A percentile compares a stretch with the other conserved stretches of the same genome.
These are phyloP conservation scores for Leccinum pachyderme DNA, from an alignment of 1,284 basidiomycete genomes.

Conservation along the genomic window DNA sequence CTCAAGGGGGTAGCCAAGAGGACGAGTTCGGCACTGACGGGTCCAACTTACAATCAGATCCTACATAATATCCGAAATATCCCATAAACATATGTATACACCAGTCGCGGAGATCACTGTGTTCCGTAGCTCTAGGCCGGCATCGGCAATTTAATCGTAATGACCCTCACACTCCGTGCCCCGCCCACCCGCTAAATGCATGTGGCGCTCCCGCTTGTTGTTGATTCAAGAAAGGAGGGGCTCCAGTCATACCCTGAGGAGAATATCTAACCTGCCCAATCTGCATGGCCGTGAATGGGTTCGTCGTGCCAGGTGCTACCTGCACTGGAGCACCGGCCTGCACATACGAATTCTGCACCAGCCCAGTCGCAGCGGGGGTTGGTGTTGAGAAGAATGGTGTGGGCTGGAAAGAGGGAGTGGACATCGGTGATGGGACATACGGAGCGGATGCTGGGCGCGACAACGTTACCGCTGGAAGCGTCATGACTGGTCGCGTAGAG, in stretches of 20 bases:
- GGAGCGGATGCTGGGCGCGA: slow-evolving; percentile 9
- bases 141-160: slow-evolving; percentile 9
- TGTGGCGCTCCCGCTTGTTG: slow-evolving; percentile 6
- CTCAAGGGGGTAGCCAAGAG: background rate
- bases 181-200: slow-evolving; percentile 19
- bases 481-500: slow-evolving; percentile 5
- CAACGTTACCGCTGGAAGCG: slow-evolving; percentile 4
- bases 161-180: slow-evolving; percentile 10
- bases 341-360: slow-evolving; percentile 12
- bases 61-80: background rate
- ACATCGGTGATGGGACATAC: slow-evolving; percentile 3
- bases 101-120: background rate
- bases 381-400: slow-evolving; percentile 9
- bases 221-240: slow-evolving; percentile 12
- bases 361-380: background rate
- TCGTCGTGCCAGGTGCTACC: slow-evolving; percentile 5
- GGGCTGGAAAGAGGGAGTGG: slow-evolving; percentile 3
- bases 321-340: slow-evolving; percentile 2
- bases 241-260: slow-evolving; percentile 13
- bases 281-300: slow-evolving; percentile 22
- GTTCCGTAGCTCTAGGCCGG: background rate
- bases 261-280: slow-evolving; percentile 10
- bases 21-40: no score
- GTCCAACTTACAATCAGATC: no score
- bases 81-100: background rate